Base-by-base conservation (phyloP, 768 basidiomycete genomes). In the Leccinum arenicola region DNA sequence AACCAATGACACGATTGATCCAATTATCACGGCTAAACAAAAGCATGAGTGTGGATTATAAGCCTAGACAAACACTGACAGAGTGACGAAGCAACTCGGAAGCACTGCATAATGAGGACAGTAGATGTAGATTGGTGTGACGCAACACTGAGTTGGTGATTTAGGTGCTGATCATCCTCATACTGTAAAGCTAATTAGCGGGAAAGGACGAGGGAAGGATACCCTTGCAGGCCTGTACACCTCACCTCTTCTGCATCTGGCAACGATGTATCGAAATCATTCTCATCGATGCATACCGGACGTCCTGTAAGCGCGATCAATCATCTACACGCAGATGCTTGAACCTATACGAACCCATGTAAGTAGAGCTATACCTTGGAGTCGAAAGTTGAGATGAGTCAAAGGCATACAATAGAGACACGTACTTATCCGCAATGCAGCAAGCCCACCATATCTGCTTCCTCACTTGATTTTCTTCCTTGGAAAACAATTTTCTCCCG, bases 371-470 rank as follows among this genome's bases (percentile, higher is more conserved):
- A 70, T 88, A 84, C 68, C 89, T 87, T 59, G 56, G 61, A 54
- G 51, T 51, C 53, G 23, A 25, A 54, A 47, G 36, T 60, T 57
- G 52, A 56, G 56, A 38, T 45, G 23, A 31, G 21, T 58, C 36
- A 40, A 23, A 52, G 19, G 52, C 23, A 48, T 52, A 35, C 55
- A n/a, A 57, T 23, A 33, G 45, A 59, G n/a, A 33, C 49, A 63
- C 81, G 33, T 62, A 89, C 88, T 87, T 82, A 65, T 93, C 89
- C 47, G 84, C 82, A 47, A 86, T 74, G 64, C 82, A 81, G 67
- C 89, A 91, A 15, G 81, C 78, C 87, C 88, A 91, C 90, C 90
- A 93, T 47, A 91, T 87, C 63, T 89, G 88, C 52, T 84, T 82
- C 61, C 90, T 80, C 5, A 79, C 82, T 69, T 91, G 88, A 29